Percentiles rank a stretch among this genome's conserved stretches.
Conservation (phyloP, 768 basidiomycete genomes). For the Phlegmacium glaucopus region DNA sequence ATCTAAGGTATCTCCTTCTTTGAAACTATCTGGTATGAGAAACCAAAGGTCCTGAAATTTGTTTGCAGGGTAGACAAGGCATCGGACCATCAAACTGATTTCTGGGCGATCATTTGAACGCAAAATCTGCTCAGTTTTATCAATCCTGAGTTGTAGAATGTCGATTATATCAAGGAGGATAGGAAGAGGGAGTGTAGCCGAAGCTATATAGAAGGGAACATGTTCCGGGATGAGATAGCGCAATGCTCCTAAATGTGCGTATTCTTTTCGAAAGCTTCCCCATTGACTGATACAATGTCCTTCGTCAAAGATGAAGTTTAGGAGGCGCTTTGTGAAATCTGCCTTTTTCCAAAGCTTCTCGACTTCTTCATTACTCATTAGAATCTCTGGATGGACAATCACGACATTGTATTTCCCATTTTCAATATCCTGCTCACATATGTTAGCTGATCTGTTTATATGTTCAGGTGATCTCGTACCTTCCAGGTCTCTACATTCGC, state of each 20-base stretch:
- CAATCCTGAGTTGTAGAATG: conserved; percentile 14
- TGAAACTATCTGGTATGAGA: conserved; percentile 15
- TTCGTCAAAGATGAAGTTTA: conserved; percentile 28
- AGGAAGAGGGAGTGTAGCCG: conserved; percentile 28
- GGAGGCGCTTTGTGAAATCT: conserved; percentile 1
- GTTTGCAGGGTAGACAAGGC: conserved; percentile 16
- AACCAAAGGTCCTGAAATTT: conserved; percentile 20
- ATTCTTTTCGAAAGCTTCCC: conserved; percentile 34
- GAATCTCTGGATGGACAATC: conserved; percentile 15
- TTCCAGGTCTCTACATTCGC: conserved; percentile 12
- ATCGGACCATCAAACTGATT: conserved; percentile 19
- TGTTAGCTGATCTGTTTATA: background rate
- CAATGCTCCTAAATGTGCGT: conserved; percentile 20
- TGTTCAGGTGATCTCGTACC: conserved; percentile 5
- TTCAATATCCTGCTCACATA: conserved; percentile 15
- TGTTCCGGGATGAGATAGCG: conserved; percentile 24
- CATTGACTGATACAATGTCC: conserved; percentile 38
- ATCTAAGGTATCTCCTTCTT: conserved; percentile 1
- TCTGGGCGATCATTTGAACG: conserved; percentile 29
- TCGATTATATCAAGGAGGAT: conserved; percentile 20
- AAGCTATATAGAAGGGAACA: conserved; percentile 28
- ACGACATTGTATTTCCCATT: conserved; percentile 14
- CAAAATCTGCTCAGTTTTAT: conserved; percentile 9
- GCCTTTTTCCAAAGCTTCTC: conserved; percentile 16
- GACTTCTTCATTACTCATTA: conserved; percentile 1